Evolutionary conservation across 257 asterid genomes (phyloP), one percentile per base, ranked within the genome.

Genomic region (Plantago major): DNA sequence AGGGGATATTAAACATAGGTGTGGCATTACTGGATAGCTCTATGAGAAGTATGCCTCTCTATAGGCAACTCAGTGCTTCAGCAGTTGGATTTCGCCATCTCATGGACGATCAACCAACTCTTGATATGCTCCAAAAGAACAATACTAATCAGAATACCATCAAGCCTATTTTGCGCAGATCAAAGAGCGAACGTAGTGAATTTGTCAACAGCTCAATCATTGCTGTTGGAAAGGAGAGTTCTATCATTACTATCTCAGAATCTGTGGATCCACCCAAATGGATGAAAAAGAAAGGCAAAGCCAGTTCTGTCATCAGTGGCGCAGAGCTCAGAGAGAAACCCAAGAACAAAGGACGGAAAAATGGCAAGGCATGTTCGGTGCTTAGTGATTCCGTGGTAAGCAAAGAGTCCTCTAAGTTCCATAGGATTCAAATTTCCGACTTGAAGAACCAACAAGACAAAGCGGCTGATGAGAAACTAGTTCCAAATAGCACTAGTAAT

Each of bases 1-100:
- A 88, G 38, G 95, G 98, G 7, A 88, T 88, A 70, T 50, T 88
- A 43, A 90, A 90, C 73, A 82, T 90, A 15, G 97, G 97, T 3
- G 95, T 87, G 60, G 80, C 96, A 47, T 65, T 90, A 28, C 90
- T 90, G 0, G 97, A 82, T 47, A 76, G 85, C 63, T 76, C 95
- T 0, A 85, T 78, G 96, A 70, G 90, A 64, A 87, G 90, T 76
- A 90, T 87, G 97, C 89, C 93, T 2, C 44, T 87, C 42, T 84
- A 84, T 76, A 65, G 73, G 12, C 90, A 84, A 22, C 75, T 81
- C 17, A 76, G 82, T 60, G 68, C 82, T 58, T 88, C 94, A 0
- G 94, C 96, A 0, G 91, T 88, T 2, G 94, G 94, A 2, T 73
- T 59, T 66, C 87, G 77, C 0, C 84, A 82, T 60, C 43, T 82